Evolutionary conservation across 129 eudicot genomes (phyloP).

Genomic region (Lonicera japonica): DNA sequence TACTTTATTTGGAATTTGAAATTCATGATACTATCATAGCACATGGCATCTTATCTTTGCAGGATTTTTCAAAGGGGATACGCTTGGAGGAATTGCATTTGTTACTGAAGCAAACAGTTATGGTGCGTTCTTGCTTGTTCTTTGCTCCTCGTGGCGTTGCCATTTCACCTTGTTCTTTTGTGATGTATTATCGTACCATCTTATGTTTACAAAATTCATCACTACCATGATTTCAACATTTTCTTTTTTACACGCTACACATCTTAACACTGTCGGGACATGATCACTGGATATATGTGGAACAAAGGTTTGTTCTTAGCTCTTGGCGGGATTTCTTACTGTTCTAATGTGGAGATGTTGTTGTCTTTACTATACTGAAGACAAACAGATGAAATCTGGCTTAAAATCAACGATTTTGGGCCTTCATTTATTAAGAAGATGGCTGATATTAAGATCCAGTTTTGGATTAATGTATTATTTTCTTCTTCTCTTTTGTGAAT

Average conservation of each 20-base stretch:
- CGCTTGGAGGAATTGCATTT: constrained; percentile 88
- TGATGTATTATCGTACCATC: constrained; percentile 4
- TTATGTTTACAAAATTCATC: neutral
- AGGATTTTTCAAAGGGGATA: constrained; percentile 89
- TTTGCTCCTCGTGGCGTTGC: neutral
- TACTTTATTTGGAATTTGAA: neutral
- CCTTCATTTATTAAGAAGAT: too few species aligned
- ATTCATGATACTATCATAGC: constrained; percentile 1
- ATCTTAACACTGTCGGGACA: too few species aligned
- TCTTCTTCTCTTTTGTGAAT: neutral
- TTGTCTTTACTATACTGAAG: neutral
- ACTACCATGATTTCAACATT: neutral
- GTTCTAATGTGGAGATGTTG: neutral
- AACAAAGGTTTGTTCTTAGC: neutral
- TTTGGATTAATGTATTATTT: neutral
- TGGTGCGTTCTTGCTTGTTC: constrained; percentile 40
- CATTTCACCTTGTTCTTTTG: neutral
- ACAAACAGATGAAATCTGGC: neutral
- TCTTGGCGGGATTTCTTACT: neutral
- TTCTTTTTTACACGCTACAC: too few species aligned
- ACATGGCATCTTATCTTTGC: constrained; percentile 8
- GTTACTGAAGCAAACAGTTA: constrained; percentile 83
- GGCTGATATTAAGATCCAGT: neutral
- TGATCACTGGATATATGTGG: too few species aligned
- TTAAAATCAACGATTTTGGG: too few species aligned